Conservation (phyloP, 495 filamentous ascomycete genomes). For the Neurospora sp. region DNA sequence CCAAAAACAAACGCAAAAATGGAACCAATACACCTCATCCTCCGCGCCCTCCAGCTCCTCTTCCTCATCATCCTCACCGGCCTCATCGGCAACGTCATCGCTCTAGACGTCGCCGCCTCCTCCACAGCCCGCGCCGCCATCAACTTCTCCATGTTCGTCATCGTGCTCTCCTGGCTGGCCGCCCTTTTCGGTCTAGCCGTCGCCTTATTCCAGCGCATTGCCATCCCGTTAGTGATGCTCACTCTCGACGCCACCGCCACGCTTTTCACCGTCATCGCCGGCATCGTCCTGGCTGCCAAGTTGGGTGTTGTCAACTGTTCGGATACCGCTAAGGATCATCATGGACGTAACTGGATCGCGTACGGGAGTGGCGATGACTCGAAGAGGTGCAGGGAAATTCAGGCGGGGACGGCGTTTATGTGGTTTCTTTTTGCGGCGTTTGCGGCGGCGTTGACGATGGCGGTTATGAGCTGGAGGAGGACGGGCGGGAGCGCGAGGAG, state of each 20-base stretch:
- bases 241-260: constrained; percentile 28
- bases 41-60: constrained; percentile 34
- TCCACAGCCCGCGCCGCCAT: constrained; percentile 27
- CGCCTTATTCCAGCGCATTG: constrained; percentile 20
- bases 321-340: constrained; percentile 4
- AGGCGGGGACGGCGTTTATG: constrained; percentile 38
- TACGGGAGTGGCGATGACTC: constrained; percentile 33
- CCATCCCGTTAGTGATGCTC: constrained; percentile 28
- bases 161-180: constrained; percentile 33
- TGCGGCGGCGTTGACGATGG: constrained; percentile 22
- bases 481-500: constrained; percentile 30
- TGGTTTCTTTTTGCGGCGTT: constrained; percentile 39
- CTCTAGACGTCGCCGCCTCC: constrained; percentile 29
- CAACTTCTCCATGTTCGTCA: constrained; percentile 43
- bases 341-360: constrained; percentile 30
- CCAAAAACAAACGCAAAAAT: constrained; percentile 16
- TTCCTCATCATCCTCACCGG: constrained; percentile 35
- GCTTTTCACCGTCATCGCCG: constrained; percentile 36
- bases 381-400: constrained; percentile 41
- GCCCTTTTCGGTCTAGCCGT: constrained; percentile 28
- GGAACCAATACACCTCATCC: constrained; percentile 26
- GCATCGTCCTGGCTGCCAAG: constrained; percentile 39
- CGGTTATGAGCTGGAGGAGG: constrained; percentile 27
- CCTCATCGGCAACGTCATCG: constrained; percentile 42
- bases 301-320: constrained; percentile 33